A percentile compares a stretch with the other conserved stretches of the same genome.
Conservation (phyloP, 805 yeast species). For the Yarrowia sp. region DNA sequence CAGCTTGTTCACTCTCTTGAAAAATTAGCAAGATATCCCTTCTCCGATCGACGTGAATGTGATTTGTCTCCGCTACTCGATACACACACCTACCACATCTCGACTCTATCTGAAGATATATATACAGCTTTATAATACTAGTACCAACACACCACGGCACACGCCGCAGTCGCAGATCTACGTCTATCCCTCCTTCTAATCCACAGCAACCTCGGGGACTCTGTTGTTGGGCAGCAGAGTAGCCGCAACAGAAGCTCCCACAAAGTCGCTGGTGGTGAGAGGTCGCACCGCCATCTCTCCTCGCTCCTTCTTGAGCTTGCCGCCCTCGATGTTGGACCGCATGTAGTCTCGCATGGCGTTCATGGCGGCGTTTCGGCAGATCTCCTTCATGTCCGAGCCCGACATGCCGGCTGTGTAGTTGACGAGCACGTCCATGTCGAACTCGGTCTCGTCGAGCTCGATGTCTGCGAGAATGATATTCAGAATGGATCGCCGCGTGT, state of each 20-base stretch:
- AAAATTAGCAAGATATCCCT: too few species aligned
- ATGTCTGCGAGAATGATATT: slow-evolving; percentile 66
- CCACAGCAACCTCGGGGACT: slow-evolving; percentile 23
- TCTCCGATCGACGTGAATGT: too few species aligned
- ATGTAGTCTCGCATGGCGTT: slow-evolving; percentile 85
- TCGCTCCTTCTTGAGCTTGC: slow-evolving; percentile 39
- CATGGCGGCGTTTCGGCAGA: slow-evolving; percentile 91
- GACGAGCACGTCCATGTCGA: slow-evolving; percentile 62
- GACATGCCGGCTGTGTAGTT: slow-evolving; percentile 68
- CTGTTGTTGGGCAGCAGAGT: slow-evolving; percentile 19
- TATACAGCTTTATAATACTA: too few species aligned
- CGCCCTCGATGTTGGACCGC: slow-evolving; percentile 51
- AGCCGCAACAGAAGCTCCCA: slow-evolving; percentile 14
- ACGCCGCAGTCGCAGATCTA: too few species aligned
- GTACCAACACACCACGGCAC: too few species aligned
- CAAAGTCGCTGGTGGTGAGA: slow-evolving; percentile 60
- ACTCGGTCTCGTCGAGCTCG: slow-evolving; percentile 51
- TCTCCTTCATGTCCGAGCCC: slow-evolving; percentile 88
- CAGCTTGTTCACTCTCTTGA: too few species aligned
- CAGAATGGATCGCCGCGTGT: slow-evolving; percentile 69
- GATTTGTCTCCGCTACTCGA: too few species aligned
- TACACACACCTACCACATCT: too few species aligned
- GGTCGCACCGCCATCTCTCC: slow-evolving; percentile 55
- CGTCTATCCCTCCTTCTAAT: too few species aligned
- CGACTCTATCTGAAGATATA: too few species aligned